Evolutionary conservation across 768 basidiomycete species (phyloP), one percentile per base, ranked within the genome.

Genomic region (Suillus ampliporus): DNA sequence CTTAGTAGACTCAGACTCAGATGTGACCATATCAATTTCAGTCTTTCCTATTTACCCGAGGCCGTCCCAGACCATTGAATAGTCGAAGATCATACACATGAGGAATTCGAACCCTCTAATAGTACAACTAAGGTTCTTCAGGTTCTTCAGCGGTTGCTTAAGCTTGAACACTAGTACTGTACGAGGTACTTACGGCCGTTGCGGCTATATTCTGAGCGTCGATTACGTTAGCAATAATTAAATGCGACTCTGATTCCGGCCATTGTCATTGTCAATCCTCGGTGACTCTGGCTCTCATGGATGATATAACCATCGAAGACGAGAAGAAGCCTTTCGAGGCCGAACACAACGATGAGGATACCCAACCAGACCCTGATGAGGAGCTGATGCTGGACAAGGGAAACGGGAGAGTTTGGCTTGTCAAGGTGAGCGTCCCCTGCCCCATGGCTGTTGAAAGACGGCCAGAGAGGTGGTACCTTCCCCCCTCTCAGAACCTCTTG

Each of bases 321-420:
- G 89, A 91, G 60, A 90, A 89, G 76, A 92, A 92, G 67, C 85
- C 80, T 1, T 90, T 90, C 60, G 89, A 91, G 51, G 77, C 84
- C 3, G 84, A 86, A 14, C 74, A 64, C 10, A 66, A 70, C 4
- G 89, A 89, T 0, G 90, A 90, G 1, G 89, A 88, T 51, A 65
- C 79, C 1, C 87, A 86, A 71, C 91, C 89, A 0, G 91, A 93
- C 68, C 91, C 91, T 1, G 91, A 95, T 64, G 92, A 94, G 73
- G 83, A 87, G 51, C 80, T 95, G n/a, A 89, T 92, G 84, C 78
- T 92, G 40, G 86, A 90, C 73, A 83, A 87, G 64, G 89, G 88
- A 21, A 85, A 86, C 53, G 89, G 92, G 51, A 79, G 86, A 65
- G 89, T 93, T 19, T 95, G 92, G 93, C 80, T 94, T 47, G 91